Conservation (phyloP, 2,329 filamentous ascomycete species). For the Alternaria sp. region DNA sequence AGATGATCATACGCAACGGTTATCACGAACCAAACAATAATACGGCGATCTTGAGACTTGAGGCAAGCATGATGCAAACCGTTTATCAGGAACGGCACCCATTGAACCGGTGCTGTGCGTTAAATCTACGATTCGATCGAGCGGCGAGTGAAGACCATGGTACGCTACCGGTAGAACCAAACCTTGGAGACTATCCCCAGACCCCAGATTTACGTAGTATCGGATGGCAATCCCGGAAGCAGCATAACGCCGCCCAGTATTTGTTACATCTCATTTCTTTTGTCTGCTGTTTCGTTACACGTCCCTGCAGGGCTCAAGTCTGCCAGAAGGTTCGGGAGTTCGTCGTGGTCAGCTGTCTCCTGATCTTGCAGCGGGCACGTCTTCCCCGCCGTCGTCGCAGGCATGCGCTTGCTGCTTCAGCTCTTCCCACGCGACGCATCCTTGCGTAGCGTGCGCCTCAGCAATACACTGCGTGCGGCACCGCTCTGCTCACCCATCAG, state of each 20-base stretch:
- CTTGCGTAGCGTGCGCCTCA: background rate
- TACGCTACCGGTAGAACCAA: constrained; percentile 5
- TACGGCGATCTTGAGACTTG: background rate
- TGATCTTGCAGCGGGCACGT: constrained; percentile 1
- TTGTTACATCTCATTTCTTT: background rate
- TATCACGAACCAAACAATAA: background rate
- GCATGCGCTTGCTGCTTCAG: background rate
- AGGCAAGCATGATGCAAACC: constrained; percentile 1
- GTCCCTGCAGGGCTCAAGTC: background rate
- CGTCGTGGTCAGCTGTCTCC: constrained; percentile 7
- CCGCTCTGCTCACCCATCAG: background rate
- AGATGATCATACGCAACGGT: background rate
- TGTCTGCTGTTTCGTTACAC: constrained; percentile 9
- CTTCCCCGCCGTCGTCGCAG: constrained; percentile 1
- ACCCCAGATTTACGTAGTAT: background rate
- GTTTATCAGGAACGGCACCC: background rate
- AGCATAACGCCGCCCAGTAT: background rate
- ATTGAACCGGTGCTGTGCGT: constrained; percentile 1
- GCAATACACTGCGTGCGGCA: background rate
- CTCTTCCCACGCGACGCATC: background rate
- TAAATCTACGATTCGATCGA: background rate
- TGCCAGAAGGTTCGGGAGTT: background rate
- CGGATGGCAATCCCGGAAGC: background rate
- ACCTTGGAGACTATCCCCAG: constrained; percentile 3
- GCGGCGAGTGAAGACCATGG: background rate